Base-by-base conservation (phyloP, 768 basidiomycete genomes). In the Hericium coralloides region DNA sequence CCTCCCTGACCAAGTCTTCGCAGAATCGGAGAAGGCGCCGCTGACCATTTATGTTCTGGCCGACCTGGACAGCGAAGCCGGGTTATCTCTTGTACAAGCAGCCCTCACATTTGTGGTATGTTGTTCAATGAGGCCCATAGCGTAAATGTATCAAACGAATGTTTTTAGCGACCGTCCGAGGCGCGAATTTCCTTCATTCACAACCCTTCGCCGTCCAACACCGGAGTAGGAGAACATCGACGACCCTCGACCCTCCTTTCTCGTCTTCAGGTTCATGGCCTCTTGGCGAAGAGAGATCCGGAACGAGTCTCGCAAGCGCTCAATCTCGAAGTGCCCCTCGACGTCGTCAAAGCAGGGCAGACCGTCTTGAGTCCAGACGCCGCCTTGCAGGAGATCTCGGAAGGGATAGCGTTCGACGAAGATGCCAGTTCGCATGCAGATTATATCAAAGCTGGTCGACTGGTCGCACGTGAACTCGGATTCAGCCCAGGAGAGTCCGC, bases 101-200 rank as follows among this genome's bases (percentile, higher is more conserved):
- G 83, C 86, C 0, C 67, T 97, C 8, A 64, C 64, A 18, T 85
- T 87, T 6, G 65, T 88, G 59, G 92, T 93, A 66, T 43, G 77
- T 69, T 37, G 26, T 49, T 36, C 38, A 31, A 15, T 52, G 38
- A 5, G 43, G 51, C 38, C 49, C 58, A 26, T 6, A 23, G 59
- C 25, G 38, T 26, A 31, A 31, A 31, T 63, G 63, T 15, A 53
- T 20, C 41, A 50, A 10, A 41, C 38, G 25, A 14, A 2, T 57
- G 38, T 43, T 36, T 49, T 31, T 62, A 87, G 84, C 71, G 36
- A 8, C 58, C 70, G 7, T 58, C 68, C 2, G 73, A 73, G 2
- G 74, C 77, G 2, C 74, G 68, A 39, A 53, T 92, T n/a, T 76
- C 84, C 0, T 88, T 95, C 68, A 72, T 95, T 36, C 91, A 93